A percentile compares a stretch with the other conserved stretches of the same genome.
These are phyloP conservation scores for Trichoderma harzianum DNA, from an alignment of 2,329 filamentous ascomycete species.

Conservation along the genomic window DNA sequence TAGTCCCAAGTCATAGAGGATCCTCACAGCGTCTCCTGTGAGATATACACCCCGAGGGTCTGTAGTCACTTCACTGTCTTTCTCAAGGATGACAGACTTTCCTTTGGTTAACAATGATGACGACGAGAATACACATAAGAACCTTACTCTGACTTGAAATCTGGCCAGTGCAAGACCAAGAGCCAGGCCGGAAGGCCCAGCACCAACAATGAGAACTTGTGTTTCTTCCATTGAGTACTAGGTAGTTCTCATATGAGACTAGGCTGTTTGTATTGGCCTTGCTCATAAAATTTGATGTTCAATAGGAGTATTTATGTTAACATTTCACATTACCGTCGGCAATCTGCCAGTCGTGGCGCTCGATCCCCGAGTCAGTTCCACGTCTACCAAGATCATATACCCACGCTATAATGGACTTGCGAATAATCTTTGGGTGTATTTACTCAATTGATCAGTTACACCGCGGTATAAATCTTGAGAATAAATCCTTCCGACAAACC, in stretches of 20 bases:
- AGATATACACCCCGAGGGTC: slow-evolving; percentile 19
- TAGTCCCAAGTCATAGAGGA: slow-evolving; percentile 7
- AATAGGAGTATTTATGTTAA: not conserved
- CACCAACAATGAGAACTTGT: not conserved
- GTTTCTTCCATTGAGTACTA: not conserved
- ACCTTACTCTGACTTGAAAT: not conserved
- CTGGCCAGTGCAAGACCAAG: not conserved
- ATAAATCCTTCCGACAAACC: not conserved
- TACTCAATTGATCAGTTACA: not conserved
- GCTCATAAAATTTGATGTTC: not conserved
- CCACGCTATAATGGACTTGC: no score
- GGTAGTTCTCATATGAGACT: not conserved
- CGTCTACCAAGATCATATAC: not conserved
- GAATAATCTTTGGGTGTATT: no score
- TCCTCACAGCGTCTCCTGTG: slow-evolving; percentile 18
- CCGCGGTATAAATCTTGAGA: not conserved
- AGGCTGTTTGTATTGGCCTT: not conserved
- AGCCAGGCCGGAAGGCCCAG: not conserved
- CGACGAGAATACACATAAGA: not conserved
- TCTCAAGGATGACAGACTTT: not conserved
- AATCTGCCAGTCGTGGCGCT: not conserved
- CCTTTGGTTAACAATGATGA: not conserved
- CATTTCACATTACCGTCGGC: not conserved
- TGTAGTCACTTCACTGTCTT: not conserved
- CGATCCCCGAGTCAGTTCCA: not conserved